phyloP scores from a whole-genome alignment of 306 rosid genomes.

The Inga leiocalycina region DNA sequence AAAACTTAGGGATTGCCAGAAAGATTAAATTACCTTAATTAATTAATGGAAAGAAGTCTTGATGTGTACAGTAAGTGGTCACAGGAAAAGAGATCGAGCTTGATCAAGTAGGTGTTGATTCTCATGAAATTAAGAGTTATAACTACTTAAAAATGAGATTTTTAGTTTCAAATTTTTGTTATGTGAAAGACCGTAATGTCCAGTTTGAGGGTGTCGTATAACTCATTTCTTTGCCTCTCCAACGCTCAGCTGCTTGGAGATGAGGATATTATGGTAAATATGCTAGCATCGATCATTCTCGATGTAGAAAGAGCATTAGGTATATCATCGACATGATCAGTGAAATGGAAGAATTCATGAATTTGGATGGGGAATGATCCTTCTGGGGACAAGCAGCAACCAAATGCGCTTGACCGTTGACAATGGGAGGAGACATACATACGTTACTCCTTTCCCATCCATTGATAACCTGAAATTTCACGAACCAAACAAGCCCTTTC shows the following conservation, averaged over 20 bases:
- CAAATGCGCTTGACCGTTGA: neutral
- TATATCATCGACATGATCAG: neutral
- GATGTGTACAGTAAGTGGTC: neutral
- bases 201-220: neutral
- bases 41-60: neutral
- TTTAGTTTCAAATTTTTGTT: no score
- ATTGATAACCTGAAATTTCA: neutral
- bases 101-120: no score
- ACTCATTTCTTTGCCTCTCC: neutral
- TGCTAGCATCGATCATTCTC: neutral
- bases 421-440: neutral
- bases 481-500: neutral
- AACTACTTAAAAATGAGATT: no score
- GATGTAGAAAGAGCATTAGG: neutral
- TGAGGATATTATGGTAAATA: neutral
- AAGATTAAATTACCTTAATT: neutral
- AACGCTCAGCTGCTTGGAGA: neutral
- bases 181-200: no score
- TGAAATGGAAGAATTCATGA: neutral
- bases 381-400: neutral
- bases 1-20: neutral
- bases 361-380: neutral
- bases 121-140: no score
- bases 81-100: no score
- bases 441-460: neutral